A percentile compares a stretch with the other conserved stretches of the same genome.
These are phyloP conservation scores for Barnettozyma sp. DNA, from an alignment of 805 yeast genomes.

Conservation along the genomic window DNA sequence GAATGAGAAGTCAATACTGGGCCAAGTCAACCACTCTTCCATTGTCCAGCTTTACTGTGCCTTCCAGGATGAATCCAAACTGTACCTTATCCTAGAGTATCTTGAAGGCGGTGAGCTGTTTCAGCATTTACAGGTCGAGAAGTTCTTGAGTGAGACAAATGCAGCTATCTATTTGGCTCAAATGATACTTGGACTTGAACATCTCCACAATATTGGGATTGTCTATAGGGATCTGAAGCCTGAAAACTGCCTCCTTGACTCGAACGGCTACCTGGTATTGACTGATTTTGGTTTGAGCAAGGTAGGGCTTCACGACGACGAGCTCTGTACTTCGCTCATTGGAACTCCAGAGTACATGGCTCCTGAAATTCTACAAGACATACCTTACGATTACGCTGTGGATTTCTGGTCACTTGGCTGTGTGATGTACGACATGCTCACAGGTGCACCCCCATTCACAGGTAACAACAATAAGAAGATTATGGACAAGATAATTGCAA, in stretches of 20 bases:
- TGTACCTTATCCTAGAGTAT: conserved; percentile 71
- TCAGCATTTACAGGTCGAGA: conserved; percentile 94
- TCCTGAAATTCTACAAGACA: conserved; percentile 78
- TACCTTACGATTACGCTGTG: conserved; percentile 68
- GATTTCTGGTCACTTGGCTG: conserved; percentile 95
- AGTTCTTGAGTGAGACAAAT: conserved; percentile 81
- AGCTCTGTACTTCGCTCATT: conserved; percentile 71
- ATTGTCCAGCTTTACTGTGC: conserved; percentile 80
- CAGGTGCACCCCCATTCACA: conserved; percentile 85
- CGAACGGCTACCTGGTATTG: conserved; percentile 89
- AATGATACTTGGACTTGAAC: conserved; percentile 85
- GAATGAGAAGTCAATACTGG: conserved; percentile 70
- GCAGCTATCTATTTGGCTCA: conserved; percentile 96
- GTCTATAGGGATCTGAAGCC: conserved; percentile 96
- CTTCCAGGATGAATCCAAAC: conserved; percentile 69
- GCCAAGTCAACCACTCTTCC: conserved; percentile 67
- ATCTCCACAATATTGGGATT: conserved; percentile 87
- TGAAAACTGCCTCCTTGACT: conserved; percentile 87
- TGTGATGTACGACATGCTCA: conserved; percentile 67
- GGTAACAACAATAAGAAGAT: conserved; percentile 74
- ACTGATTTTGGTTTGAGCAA: conserved; percentile 96
- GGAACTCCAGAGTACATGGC: conserved; percentile 88
- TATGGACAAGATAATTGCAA: conserved; percentile 65
- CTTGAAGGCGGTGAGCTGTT: conserved; percentile 88
- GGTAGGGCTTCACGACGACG: conserved; percentile 47